These are phyloP conservation scores for Bacidia gigantensis DNA, from an alignment of 495 filamentous ascomycete genomes.

Conservation along the genomic window DNA sequence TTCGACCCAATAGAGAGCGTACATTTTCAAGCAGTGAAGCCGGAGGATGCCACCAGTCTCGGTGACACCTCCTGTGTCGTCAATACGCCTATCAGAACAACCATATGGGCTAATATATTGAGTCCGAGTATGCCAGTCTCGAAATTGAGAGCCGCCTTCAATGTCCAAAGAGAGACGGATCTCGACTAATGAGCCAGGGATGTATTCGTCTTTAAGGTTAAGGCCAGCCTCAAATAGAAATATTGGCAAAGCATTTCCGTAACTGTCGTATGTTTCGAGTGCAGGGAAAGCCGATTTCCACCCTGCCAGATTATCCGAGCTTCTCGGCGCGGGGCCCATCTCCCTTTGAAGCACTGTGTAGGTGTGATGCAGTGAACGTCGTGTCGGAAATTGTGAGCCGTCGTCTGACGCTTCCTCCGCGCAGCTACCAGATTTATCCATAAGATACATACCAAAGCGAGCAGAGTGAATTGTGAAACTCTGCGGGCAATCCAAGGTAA, in stretches of 20 bases:
- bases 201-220: slow-evolving; percentile 31
- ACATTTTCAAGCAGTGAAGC: slow-evolving; percentile 26
- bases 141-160: slow-evolving; percentile 2
- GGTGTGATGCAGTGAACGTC: slow-evolving; percentile 21
- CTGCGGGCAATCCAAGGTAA: neutral
- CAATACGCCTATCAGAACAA: neutral
- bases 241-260: slow-evolving; percentile 31
- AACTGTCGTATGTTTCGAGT: slow-evolving; percentile 26
- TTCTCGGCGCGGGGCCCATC: slow-evolving; percentile 27
- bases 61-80: neutral
- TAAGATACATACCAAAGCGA: slow-evolving; percentile 39
- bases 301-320: slow-evolving; percentile 28
- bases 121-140: slow-evolving; percentile 4
- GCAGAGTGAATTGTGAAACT: slow-evolving; percentile 27
- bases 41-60: neutral
- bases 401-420: neutral
- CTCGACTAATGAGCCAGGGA: neutral
- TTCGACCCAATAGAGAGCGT: slow-evolving; percentile 36
- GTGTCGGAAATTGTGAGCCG: neutral
- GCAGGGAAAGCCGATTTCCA: slow-evolving; percentile 37
- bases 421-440: neutral
- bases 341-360: slow-evolving; percentile 35
- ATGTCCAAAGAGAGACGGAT: slow-evolving; percentile 3
- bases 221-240: slow-evolving; percentile 37
- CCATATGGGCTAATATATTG: slow-evolving; percentile 2